Evolutionary conservation across 495 filamentous ascomycete species (phyloP).

Genomic region (Penicillium nucicola): DNA sequence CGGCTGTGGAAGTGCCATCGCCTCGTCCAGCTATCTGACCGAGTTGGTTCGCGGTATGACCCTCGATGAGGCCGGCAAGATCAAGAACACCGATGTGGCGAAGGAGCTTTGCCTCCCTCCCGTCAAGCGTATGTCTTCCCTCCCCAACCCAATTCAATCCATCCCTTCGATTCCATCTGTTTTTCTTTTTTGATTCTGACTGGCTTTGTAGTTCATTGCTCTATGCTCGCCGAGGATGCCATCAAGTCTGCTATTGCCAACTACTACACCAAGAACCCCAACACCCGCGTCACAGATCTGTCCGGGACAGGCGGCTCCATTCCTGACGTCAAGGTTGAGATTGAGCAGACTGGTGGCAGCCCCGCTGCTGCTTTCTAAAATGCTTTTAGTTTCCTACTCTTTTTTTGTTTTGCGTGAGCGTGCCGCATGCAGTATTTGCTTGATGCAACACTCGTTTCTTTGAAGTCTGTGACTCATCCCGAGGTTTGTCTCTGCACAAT

Average conservation of each 20-base stretch:
- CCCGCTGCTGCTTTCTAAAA: slow-evolving; percentile 29
- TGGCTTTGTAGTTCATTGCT: slow-evolving; percentile 75
- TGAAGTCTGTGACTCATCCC: slow-evolving; percentile 5
- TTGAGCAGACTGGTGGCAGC: slow-evolving; percentile 28
- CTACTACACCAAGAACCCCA: slow-evolving; percentile 92
- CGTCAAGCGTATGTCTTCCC: slow-evolving; percentile 72
- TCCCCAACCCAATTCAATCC: too few species aligned
- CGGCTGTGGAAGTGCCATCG: slow-evolving; percentile 94
- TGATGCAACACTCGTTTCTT: slow-evolving; percentile 11
- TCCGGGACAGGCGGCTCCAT: slow-evolving; percentile 63
- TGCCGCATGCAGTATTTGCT: background rate
- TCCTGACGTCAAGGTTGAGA: slow-evolving; percentile 51
- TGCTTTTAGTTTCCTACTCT: too few species aligned
- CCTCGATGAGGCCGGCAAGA: slow-evolving; percentile 85
- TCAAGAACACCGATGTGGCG: slow-evolving; percentile 95
- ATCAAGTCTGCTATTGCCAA: slow-evolving; percentile 99
- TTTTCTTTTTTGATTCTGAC: slow-evolving; percentile 11
- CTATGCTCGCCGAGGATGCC: slow-evolving; percentile 98
- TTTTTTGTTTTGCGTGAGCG: background rate
- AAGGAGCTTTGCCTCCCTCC: slow-evolving; percentile 96
- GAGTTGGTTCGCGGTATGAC: slow-evolving; percentile 94
- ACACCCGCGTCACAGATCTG: slow-evolving; percentile 67
- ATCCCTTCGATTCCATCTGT: slow-evolving; percentile 8
- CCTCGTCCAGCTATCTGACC: slow-evolving; percentile 83
- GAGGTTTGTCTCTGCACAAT: slow-evolving; percentile 13